Percentiles rank a stretch among this genome's conserved stretches.
phyloP scores from a whole-genome alignment of 768 basidiomycete genomes.

The Lactarius tabidus region DNA sequence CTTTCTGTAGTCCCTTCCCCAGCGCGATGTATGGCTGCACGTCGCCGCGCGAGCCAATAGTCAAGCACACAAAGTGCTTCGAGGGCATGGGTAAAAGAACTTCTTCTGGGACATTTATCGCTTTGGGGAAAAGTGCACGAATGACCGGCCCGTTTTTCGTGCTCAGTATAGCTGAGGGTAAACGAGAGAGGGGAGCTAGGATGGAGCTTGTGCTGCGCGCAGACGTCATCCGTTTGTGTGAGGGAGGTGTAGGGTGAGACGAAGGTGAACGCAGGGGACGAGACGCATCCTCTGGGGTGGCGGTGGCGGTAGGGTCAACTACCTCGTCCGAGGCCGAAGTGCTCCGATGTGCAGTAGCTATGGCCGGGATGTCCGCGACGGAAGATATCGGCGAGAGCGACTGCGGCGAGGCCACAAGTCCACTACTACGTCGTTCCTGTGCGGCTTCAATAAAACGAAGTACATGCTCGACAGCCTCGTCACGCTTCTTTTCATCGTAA shows the following conservation, averaged over 20 bases:
- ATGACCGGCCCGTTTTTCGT: slow-evolving; percentile 33
- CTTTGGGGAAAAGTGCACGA: slow-evolving; percentile 39
- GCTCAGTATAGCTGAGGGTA: slow-evolving; percentile 33
- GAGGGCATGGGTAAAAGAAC: slow-evolving; percentile 33
- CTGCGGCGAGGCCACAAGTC: slow-evolving; percentile 1
- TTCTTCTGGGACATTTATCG: slow-evolving; percentile 44
- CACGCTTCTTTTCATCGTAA: background rate
- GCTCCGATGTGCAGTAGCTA: background rate
- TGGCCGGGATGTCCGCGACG: background rate
- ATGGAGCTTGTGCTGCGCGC: slow-evolving; percentile 34
- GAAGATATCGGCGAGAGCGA: background rate
- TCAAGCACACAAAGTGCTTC: slow-evolving; percentile 58
- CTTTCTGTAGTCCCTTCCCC: slow-evolving; percentile 36
- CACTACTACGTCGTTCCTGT: slow-evolving; percentile 4
- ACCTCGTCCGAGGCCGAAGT: background rate
- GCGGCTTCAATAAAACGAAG: slow-evolving; percentile 8
- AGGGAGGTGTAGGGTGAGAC: slow-evolving; percentile 7
- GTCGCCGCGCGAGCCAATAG: slow-evolving; percentile 59
- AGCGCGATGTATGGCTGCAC: slow-evolving; percentile 50
- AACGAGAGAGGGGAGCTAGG: slow-evolving; percentile 45
- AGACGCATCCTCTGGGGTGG: background rate
- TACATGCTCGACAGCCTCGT: slow-evolving; percentile 11
- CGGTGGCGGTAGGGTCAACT: background rate
- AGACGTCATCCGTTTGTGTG: slow-evolving; percentile 1
- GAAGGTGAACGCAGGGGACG: background rate